Conservation (phyloP, 441 rosid species). For the Jatropha multifida region DNA sequence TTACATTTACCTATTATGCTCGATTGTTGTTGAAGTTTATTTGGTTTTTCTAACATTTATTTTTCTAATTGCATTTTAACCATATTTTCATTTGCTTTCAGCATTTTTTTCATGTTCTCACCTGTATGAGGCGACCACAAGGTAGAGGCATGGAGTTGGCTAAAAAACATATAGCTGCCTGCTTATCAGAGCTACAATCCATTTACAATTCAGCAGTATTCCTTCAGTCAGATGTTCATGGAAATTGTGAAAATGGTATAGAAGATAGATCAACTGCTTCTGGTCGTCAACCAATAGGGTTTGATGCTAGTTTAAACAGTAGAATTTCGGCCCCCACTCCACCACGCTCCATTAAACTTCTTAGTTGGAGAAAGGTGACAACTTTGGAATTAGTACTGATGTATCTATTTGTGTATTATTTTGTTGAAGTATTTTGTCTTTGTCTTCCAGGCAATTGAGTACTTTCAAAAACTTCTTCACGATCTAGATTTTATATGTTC, state of each 20-base stretch:
- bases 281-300: constrained; percentile 76
- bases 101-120: constrained; percentile 89
- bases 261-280: constrained; percentile 89
- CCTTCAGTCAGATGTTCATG: constrained; percentile 38
- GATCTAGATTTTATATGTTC: constrained; percentile 80
- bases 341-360: constrained; percentile 86
- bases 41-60: not conserved
- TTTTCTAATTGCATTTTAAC: constrained; percentile 23
- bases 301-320: constrained; percentile 83
- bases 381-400: constrained; percentile 21
- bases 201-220: constrained; percentile 57
- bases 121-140: constrained; percentile 86
- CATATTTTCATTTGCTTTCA: constrained; percentile 42
- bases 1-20: not conserved
- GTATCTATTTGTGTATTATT: constrained; percentile 16
- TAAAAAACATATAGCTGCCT: constrained; percentile 78
- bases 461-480: constrained; percentile 85
- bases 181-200: constrained; percentile 69
- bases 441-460: constrained; percentile 71
- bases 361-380: constrained; percentile 81
- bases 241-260: constrained; percentile 38
- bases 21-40: not conserved
- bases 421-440: constrained; percentile 27
- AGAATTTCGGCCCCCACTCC: constrained; percentile 94
- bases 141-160: constrained; percentile 97